These are phyloP conservation scores for Penicillium freii DNA, from an alignment of 2,329 filamentous ascomycete genomes.

Conservation along the genomic window DNA sequence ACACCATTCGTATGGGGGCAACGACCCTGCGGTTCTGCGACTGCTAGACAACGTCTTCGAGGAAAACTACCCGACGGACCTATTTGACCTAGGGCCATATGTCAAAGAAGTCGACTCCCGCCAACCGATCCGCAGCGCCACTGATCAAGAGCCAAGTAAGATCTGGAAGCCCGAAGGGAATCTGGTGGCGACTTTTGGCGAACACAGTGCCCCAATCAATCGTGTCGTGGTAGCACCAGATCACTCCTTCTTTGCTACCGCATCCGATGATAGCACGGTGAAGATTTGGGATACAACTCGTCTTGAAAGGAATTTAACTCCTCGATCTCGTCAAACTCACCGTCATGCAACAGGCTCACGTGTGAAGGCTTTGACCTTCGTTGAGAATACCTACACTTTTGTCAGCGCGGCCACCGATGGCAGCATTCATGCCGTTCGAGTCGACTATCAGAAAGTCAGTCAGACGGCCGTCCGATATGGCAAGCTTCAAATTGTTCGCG, in stretches of 20 bases:
- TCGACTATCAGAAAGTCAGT: constrained; percentile 62
- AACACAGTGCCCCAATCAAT: constrained; percentile 80
- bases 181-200: constrained; percentile 82
- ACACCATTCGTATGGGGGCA: constrained; percentile 82
- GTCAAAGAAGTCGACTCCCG: constrained; percentile 64
- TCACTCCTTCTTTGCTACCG: constrained; percentile 91
- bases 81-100: constrained; percentile 71
- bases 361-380: constrained; percentile 81
- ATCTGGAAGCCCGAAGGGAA: constrained; percentile 82
- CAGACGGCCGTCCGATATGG: constrained; percentile 67
- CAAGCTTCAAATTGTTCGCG: constrained; percentile 71
- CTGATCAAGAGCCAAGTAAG: constrained; percentile 54
- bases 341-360: constrained; percentile 68
- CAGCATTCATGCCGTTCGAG: constrained; percentile 82
- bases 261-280: constrained; percentile 83
- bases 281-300: constrained; percentile 91
- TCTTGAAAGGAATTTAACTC: constrained; percentile 85
- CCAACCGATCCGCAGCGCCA: constrained; percentile 54
- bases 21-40: constrained; percentile 61
- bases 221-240: constrained; percentile 81
- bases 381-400: constrained; percentile 92
- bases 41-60: constrained; percentile 81
- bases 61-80: constrained; percentile 60
- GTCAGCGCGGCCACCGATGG: constrained; percentile 87
- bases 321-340: constrained; percentile 83